phyloP scores from a whole-genome alignment of 768 basidiomycete genomes.

The Lactifluus volemus region DNA sequence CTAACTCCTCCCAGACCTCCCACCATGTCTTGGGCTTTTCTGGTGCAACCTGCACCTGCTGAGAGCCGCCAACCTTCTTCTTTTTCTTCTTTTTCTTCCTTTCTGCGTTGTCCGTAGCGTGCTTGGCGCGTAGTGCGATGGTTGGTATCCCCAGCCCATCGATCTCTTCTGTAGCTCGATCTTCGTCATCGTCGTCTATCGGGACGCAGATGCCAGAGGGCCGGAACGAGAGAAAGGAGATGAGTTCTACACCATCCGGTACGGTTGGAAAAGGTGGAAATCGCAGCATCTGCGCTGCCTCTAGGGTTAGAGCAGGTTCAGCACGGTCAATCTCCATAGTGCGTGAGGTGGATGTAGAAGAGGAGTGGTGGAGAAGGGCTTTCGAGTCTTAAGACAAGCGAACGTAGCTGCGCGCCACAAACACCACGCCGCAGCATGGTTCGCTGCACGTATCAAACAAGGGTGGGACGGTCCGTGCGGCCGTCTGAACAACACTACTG shows the following conservation, averaged over 20 bases:
- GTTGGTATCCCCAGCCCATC: constrained; percentile 66
- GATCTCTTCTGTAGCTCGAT: constrained; percentile 23
- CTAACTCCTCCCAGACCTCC: constrained; percentile 62
- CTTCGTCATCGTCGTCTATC: constrained; percentile 27
- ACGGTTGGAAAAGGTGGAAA: constrained; percentile 43
- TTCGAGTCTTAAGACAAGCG: not conserved
- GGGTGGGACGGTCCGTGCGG: not conserved
- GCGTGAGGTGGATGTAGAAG: not conserved
- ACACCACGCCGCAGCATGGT: not conserved
- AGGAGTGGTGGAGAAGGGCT: not conserved
- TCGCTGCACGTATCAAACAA: not conserved
- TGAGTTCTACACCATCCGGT: constrained; percentile 39
- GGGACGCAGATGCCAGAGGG: constrained; percentile 49
- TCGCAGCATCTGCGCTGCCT: constrained; percentile 18
- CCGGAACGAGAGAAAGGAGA: constrained; percentile 49
- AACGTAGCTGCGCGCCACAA: not conserved
- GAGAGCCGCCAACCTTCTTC: constrained; percentile 30
- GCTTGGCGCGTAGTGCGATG: constrained; percentile 42
- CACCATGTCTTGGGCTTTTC: constrained; percentile 43
- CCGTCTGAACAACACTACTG: not conserved
- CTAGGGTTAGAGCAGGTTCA: not conserved
- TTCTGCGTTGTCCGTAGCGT: constrained; percentile 48
- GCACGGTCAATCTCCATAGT: not conserved
- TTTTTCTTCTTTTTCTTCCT: constrained; percentile 45
- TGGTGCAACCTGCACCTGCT: constrained; percentile 18